Conservation (phyloP, 495 filamentous ascomycete genomes). For the Penicillium mononematosum region DNA sequence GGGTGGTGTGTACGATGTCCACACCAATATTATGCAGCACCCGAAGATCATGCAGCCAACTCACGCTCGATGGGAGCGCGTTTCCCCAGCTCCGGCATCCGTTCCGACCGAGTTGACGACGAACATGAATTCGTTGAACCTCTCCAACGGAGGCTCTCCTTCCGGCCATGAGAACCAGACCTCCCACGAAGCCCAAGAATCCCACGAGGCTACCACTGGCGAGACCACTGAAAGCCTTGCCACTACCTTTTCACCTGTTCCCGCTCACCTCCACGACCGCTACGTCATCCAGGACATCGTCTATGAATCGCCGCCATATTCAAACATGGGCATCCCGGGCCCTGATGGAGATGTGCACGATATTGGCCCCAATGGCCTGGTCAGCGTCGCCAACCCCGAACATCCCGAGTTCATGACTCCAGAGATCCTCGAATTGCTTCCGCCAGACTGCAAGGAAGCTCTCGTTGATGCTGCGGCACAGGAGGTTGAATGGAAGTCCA, state of each 20-base stretch:
- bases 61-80: constrained; percentile 74
- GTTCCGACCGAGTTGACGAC: constrained; percentile 31
- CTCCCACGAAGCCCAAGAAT: constrained; percentile 10
- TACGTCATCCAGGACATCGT: constrained; percentile 73
- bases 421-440: constrained; percentile 68
- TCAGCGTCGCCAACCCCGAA: constrained; percentile 42
- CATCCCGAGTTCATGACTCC: constrained; percentile 55
- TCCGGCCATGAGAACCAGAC: constrained; percentile 5
- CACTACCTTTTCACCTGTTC: constrained; percentile 61
- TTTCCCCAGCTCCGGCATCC: constrained; percentile 37
- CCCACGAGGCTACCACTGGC: background rate
- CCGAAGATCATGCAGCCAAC: constrained; percentile 89
- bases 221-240: constrained; percentile 9
- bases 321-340: constrained; percentile 61
- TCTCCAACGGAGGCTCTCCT: constrained; percentile 27
- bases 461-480: constrained; percentile 60
- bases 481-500: constrained; percentile 69
- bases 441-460: constrained; percentile 65
- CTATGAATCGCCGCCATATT: constrained; percentile 58
- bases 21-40: constrained; percentile 87
- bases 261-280: constrained; percentile 65
- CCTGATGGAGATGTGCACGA: constrained; percentile 60
- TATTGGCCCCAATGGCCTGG: constrained; percentile 63
- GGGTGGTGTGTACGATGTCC: constrained; percentile 83
- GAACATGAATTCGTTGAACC: constrained; percentile 39